These are phyloP conservation scores for Durusdinium trenchii DNA, from an alignment of 73 alveolate genomes.

Conservation along the genomic window DNA sequence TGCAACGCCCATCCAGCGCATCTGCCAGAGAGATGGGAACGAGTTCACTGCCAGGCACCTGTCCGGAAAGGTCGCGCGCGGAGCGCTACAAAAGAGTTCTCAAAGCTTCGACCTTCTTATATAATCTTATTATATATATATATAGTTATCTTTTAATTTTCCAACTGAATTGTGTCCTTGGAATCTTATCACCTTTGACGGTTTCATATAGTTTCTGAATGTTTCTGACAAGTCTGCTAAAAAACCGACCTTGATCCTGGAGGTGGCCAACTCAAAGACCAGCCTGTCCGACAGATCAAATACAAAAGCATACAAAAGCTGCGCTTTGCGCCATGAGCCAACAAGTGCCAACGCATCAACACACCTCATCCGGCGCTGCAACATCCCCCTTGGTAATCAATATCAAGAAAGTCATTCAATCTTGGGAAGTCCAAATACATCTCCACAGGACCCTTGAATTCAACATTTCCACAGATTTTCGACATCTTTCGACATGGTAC, in stretches of 20 bases:
- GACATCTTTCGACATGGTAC: background rate
- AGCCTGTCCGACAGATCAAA: background rate
- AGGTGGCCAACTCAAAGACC: conserved; percentile 59
- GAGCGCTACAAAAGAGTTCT: background rate
- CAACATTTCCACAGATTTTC: background rate
- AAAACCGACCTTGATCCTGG: conserved; percentile 57
- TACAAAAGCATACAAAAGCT: too few relatives aligned
- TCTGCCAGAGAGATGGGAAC: conserved; percentile 79
- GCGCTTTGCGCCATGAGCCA: background rate
- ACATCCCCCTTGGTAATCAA: conserved; percentile 44
- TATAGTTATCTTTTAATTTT: background rate
- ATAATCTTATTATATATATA: background rate
- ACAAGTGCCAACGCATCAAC: background rate
- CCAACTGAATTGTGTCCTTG: background rate
- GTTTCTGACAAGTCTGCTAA: too few relatives aligned
- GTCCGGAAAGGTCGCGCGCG: background rate
- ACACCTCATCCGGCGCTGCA: conserved; percentile 77
- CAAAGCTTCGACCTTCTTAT: too few relatives aligned
- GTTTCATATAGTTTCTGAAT: too few relatives aligned
- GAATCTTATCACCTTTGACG: background rate
- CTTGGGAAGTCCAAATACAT: too few relatives aligned
- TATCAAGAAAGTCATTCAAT: background rate
- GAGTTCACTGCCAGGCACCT: conserved; percentile 73
- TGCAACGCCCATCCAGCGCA: conserved; percentile 85
- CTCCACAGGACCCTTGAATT: too few relatives aligned